Evolutionary conservation across 208 protist species (phyloP).

Genomic region (Crithidia bombi): DNA sequence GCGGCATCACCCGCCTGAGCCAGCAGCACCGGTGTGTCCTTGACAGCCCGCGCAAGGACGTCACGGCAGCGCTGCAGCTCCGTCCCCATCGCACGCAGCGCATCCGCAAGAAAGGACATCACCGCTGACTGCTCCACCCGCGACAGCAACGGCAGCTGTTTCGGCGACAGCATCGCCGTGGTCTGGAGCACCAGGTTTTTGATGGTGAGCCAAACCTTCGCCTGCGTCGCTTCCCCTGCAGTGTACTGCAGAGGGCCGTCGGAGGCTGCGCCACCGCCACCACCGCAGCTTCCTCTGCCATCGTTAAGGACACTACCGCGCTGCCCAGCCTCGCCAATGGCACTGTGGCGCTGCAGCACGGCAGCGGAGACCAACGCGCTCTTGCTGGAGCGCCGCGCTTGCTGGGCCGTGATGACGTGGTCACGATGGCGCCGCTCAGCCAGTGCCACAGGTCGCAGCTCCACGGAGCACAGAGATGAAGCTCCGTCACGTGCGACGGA

Average conservation of each 20-base stretch:
- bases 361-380: slow-evolving; percentile 17
- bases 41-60: slow-evolving; percentile 22
- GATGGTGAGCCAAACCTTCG: slow-evolving; percentile 28
- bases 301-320: background rate
- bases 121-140: slow-evolving; percentile 34
- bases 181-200: slow-evolving; percentile 28
- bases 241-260: slow-evolving; percentile 27
- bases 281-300: background rate
- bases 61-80: slow-evolving; percentile 32
- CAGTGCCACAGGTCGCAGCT: slow-evolving; percentile 29
- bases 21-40: slow-evolving; percentile 30
- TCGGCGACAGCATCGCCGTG: slow-evolving; percentile 29
- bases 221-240: slow-evolving; percentile 25
- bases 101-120: slow-evolving; percentile 31
- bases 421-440: slow-evolving; percentile 32
- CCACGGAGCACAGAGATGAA: slow-evolving; percentile 4
- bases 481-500: background rate
- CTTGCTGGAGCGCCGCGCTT: slow-evolving; percentile 32
- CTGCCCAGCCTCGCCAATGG: background rate
- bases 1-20: slow-evolving; percentile 29
- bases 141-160: slow-evolving; percentile 14
- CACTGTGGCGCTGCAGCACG: slow-evolving; percentile 17
- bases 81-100: slow-evolving; percentile 31
- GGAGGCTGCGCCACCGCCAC: background rate
- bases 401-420: slow-evolving; percentile 27